A percentile compares a stretch with the other conserved stretches of the same genome.
Conservation (phyloP, 2,329 filamentous ascomycete species). For the Lasiodiplodia theobromae region DNA sequence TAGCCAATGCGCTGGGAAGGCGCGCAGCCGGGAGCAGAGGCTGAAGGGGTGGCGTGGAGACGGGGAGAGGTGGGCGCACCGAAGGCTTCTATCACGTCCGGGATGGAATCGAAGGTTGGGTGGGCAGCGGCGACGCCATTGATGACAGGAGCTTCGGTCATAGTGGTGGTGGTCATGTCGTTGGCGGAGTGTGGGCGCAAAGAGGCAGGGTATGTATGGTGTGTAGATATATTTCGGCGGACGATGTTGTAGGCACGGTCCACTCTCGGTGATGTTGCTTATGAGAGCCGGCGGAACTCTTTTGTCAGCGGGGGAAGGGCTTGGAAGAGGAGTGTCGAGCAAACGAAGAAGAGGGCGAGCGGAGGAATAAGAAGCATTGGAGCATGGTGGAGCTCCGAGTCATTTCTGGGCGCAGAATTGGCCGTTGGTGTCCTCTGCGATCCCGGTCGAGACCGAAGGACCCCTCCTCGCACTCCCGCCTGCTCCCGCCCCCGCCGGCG, state of each 20-base stretch:
- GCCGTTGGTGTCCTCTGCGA: conserved; percentile 8
- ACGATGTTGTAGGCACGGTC: conserved; percentile 20
- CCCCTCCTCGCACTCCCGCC: conserved; percentile 16
- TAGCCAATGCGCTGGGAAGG: conserved; percentile 26
- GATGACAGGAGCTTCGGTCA: conserved; percentile 6
- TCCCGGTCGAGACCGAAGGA: conserved; percentile 10
- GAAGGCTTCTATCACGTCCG: conserved; percentile 54
- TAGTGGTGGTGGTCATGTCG: conserved; percentile 11
- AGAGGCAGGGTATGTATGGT: not conserved
- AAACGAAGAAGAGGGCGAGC: not conserved
- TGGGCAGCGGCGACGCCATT: conserved; percentile 35
- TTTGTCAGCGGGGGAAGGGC: conserved; percentile 16
- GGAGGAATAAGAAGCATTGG: conserved; percentile 10
- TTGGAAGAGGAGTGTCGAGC: not conserved
- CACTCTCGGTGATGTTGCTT: conserved; percentile 16
- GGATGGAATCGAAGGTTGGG: conserved; percentile 55
- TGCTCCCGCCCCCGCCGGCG: conserved; percentile 8
- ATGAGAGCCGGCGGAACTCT: conserved; percentile 18
- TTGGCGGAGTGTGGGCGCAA: not conserved
- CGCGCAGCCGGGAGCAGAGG: not conserved
- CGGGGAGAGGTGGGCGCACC: conserved; percentile 39
- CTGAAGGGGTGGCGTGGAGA: not conserved
- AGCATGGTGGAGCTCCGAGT: conserved; percentile 1
- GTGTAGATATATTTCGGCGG: conserved; percentile 12
- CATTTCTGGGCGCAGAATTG: conserved; percentile 13